A percentile compares a stretch with the other conserved stretches of the same genome.
phyloP scores from a whole-genome alignment of 2,329 filamentous ascomycete species.

The Hirsutella rhossiliensis region DNA sequence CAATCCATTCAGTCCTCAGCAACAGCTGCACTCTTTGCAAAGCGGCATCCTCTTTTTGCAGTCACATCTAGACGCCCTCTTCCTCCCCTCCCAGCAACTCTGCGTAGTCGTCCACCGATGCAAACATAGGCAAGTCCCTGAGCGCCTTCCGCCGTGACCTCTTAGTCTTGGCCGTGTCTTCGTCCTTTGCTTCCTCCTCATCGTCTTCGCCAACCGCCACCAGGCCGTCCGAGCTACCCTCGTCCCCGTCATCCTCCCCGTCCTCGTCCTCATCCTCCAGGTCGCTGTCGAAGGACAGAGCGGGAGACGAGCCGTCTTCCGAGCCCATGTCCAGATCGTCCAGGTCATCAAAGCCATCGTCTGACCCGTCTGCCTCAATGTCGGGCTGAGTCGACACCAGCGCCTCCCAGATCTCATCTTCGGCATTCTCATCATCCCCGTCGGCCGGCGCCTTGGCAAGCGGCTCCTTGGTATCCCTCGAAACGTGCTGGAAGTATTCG shows the following conservation, averaged over 20 bases:
- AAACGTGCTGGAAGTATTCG: conserved; percentile 75
- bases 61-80: conserved; percentile 26
- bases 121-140: conserved; percentile 84
- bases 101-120: conserved; percentile 87
- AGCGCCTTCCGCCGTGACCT: conserved; percentile 65
- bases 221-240: conserved; percentile 28
- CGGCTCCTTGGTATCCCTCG: conserved; percentile 44
- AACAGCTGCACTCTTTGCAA: too few species aligned
- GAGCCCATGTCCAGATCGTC: conserved; percentile 38
- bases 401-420: conserved; percentile 86
- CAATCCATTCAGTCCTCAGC: too few species aligned
- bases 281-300: conserved; percentile 28
- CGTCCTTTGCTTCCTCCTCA: conserved; percentile 29
- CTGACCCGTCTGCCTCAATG: conserved; percentile 34
- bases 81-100: conserved; percentile 69
- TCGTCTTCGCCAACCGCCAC: conserved; percentile 20
- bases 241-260: conserved; percentile 30
- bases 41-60: too few species aligned
- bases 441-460: conserved; percentile 44
- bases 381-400: conserved; percentile 73
- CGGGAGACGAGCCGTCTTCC: conserved; percentile 29
- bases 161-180: conserved; percentile 6
- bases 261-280: conserved; percentile 32
- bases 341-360: conserved; percentile 34
- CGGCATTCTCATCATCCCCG: conserved; percentile 39